phyloP scores from a whole-genome alignment of 2,329 filamentous ascomycete species.

The Fusarium solani-melongenae region DNA sequence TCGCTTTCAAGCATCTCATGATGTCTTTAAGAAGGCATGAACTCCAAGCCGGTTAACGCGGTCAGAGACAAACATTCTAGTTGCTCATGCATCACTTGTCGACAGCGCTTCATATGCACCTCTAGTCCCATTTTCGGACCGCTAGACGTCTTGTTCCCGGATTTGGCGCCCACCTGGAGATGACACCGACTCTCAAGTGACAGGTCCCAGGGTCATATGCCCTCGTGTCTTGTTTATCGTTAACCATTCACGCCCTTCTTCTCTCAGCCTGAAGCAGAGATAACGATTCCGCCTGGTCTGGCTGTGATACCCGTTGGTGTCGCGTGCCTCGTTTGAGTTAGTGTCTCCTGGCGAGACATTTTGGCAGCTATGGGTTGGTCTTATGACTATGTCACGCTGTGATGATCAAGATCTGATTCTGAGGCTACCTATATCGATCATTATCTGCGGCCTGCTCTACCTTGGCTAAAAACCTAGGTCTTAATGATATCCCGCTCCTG shows the following conservation, averaged over 20 bases:
- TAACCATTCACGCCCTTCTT: background rate
- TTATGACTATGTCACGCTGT: constrained; percentile 27
- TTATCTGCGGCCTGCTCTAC: background rate
- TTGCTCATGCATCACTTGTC: constrained; percentile 7
- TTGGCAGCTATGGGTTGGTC: constrained; percentile 10
- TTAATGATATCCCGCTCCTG: background rate
- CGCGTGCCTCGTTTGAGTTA: constrained; percentile 13
- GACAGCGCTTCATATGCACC: constrained; percentile 7
- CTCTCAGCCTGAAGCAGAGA: background rate
- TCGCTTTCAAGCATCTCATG: background rate
- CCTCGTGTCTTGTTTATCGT: constrained; percentile 7
- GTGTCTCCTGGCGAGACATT: constrained; percentile 17
- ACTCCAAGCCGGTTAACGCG: background rate
- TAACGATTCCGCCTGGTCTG: background rate
- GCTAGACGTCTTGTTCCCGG: constrained; percentile 7
- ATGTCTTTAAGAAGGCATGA: background rate
- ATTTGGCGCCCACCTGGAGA: background rate
- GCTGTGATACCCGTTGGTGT: background rate
- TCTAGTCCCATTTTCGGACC: background rate
- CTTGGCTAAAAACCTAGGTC: background rate
- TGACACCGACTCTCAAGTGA: background rate
- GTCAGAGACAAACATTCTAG: constrained; percentile 1
- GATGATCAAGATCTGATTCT: background rate
- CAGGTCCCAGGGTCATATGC: constrained; percentile 21
- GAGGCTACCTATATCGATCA: background rate